Base-by-base conservation (phyloP, 768 basidiomycete species). In the Kwoniella pini region DNA sequence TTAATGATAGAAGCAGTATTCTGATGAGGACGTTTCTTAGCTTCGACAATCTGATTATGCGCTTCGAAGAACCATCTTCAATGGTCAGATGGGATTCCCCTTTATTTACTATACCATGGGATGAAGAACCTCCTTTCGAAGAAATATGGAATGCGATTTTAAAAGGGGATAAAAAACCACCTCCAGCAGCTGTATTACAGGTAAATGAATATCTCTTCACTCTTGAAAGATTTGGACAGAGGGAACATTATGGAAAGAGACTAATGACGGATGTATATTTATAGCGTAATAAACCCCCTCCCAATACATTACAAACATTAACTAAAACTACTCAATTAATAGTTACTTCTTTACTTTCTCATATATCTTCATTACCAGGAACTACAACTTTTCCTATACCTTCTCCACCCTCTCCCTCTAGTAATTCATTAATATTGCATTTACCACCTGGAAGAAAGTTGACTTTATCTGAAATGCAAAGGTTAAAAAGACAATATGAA, bases 21-120 rank as follows among this genome's bases (percentile, higher is more conserved):
- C n/a, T n/a, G n/a, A n/a, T n/a, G 21, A 10, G 27, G 21, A 43
- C 33, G n/a, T 13, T 15, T 26, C 0, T 62, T 67, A 93, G 91
- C 7, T 84, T 96, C 33, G 89, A 91, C 45, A 93, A 91, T 75
- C 84, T 99, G 2, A 78, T 98, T 33, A 82, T 87, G 71, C 83
- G 95, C 51, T 98, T 87, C 69, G 96, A 99, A 80, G 96, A 98
- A 70, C 96, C 96, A 0, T 93, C 91, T 0, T 94, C 93, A 3
- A 94, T 94, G 88, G 94, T 90, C n/a, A 86, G 95, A 49, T 99
- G 95, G 95, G 95, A 99, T 77, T 90, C 95, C 0, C 95, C 96
- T 0, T 83, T 98, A 40, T 90, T 96, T 76, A 91, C 90, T 1
- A 80, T 96, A 0, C 80, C 86, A 3, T 91, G 87, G 84, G 83